These are phyloP conservation scores for Salmacisia buchloeana DNA, from an alignment of 1,284 basidiomycete species.

Conservation along the genomic window DNA sequence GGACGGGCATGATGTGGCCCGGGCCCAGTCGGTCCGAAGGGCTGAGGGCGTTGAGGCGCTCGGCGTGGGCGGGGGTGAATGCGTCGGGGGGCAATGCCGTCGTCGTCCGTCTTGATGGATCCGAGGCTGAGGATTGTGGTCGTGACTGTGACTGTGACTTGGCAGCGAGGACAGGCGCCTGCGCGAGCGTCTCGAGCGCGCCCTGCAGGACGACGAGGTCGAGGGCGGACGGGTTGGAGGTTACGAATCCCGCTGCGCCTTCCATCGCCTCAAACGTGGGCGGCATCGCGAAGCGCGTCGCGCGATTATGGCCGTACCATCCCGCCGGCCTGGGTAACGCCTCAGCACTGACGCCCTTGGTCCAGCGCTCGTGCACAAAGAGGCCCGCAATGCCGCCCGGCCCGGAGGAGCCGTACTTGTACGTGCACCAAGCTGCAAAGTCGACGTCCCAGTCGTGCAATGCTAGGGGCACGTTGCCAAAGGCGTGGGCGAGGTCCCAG, in stretches of 20 bases:
- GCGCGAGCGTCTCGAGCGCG: conserved; percentile 34
- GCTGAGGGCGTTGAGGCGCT: not conserved
- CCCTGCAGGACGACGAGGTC: conserved; percentile 56
- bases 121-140: not conserved
- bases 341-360: conserved; percentile 38
- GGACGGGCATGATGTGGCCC: conserved; percentile 38
- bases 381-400: conserved; percentile 92
- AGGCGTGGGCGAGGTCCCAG: conserved; percentile 92
- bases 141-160: too few species aligned
- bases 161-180: conserved; percentile 11
- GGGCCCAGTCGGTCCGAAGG: conserved; percentile 19
- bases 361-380: conserved; percentile 73
- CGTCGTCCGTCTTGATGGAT: not conserved
- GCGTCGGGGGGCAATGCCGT: too few species aligned
- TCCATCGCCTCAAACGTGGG: conserved; percentile 71
- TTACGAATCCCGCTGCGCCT: conserved; percentile 90
- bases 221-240: conserved; percentile 84
- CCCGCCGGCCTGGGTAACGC: conserved; percentile 61
- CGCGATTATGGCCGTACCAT: conserved; percentile 92
- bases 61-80: not conserved
- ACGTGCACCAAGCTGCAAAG: conserved; percentile 65
- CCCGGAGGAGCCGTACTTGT: conserved; percentile 80
- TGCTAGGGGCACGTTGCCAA: conserved; percentile 82
- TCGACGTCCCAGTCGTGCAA: conserved; percentile 92
- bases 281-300: conserved; percentile 86